These are phyloP conservation scores for Pseudozyma sp. DNA, from an alignment of 1,284 basidiomycete genomes.

Conservation along the genomic window DNA sequence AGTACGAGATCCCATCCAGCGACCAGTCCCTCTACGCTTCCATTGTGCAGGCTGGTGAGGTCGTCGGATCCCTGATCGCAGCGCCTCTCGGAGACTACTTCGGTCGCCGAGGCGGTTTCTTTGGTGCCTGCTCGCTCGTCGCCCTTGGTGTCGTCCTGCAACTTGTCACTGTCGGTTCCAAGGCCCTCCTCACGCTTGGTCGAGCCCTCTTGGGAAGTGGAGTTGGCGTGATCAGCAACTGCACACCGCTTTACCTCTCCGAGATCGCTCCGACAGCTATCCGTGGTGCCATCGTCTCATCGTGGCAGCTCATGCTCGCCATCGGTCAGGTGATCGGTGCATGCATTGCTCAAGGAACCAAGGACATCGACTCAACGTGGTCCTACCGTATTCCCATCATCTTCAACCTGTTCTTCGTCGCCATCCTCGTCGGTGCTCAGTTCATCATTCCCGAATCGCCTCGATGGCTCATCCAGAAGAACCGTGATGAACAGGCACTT, in stretches of 20 bases:
- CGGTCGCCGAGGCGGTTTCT: constrained; percentile 70
- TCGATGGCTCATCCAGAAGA: constrained; percentile 70
- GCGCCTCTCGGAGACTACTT: constrained; percentile 70
- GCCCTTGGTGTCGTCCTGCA: constrained; percentile 70
- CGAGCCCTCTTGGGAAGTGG: constrained; percentile 70
- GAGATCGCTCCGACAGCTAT: constrained; percentile 71
- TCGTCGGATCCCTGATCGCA: constrained; percentile 70
- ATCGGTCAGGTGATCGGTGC: constrained; percentile 71
- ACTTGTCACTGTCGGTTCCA: constrained; percentile 67
- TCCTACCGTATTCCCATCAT: constrained; percentile 70
- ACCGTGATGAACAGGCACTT: constrained; percentile 69
- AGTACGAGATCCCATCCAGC: constrained; percentile 53
- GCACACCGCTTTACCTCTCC: constrained; percentile 69
- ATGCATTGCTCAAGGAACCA: constrained; percentile 69
- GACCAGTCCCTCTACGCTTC: constrained; percentile 67
- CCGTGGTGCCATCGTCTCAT: constrained; percentile 69
- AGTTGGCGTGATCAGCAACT: constrained; percentile 70
- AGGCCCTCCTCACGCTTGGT: constrained; percentile 69
- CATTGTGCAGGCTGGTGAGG: constrained; percentile 71
- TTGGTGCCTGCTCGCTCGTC: constrained; percentile 66
- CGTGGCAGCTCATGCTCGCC: constrained; percentile 71
- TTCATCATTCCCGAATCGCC: constrained; percentile 70
- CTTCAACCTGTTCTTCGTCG: constrained; percentile 70
- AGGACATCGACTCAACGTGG: constrained; percentile 50
- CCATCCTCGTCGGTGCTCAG: constrained; percentile 65